phyloP scores from a whole-genome alignment of 2,329 filamentous ascomycete species.

The Dactylella cylindrospora region DNA sequence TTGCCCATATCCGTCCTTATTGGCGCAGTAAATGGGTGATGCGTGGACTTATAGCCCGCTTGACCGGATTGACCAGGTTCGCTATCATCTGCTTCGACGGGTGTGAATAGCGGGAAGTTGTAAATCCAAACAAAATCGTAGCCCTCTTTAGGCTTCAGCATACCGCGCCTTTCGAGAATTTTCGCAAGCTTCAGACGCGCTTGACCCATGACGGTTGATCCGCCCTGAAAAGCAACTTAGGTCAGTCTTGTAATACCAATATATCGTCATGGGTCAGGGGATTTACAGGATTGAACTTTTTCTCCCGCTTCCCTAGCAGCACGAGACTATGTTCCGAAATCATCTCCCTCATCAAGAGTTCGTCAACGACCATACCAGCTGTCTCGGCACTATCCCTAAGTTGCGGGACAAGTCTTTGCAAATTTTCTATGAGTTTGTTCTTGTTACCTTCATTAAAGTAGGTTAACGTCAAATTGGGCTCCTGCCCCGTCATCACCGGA shows the following conservation, averaged over 20 bases:
- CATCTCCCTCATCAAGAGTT: neutral
- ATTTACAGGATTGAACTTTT: conserved; percentile 32
- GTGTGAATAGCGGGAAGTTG: conserved; percentile 90
- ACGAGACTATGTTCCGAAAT: conserved; percentile 8
- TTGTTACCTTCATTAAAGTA: neutral
- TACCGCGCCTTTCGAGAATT: neutral
- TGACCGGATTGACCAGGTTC: conserved; percentile 78
- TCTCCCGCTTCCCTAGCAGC: conserved; percentile 7
- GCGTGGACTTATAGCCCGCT: conserved; percentile 80
- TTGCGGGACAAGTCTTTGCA: conserved; percentile 1
- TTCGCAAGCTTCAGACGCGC: conserved; percentile 12
- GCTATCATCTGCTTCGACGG: conserved; percentile 60
- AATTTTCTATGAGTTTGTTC: neutral
- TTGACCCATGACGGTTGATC: conserved; percentile 19
- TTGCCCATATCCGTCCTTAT: conserved; percentile 73
- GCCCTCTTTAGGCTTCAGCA: conserved; percentile 7
- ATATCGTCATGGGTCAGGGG: neutral
- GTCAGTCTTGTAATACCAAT: neutral
- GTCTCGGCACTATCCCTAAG: neutral
- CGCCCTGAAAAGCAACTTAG: conserved; percentile 9
- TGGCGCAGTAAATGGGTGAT: conserved; percentile 95
- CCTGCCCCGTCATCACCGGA: neutral
- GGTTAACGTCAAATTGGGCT: neutral
- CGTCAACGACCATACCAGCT: neutral
- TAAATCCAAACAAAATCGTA: conserved; percentile 76